A percentile compares a stretch with the other conserved stretches of the same genome.
phyloP scores from a whole-genome alignment of 1,139 yeast species.

The Taphrina flavorubra region DNA sequence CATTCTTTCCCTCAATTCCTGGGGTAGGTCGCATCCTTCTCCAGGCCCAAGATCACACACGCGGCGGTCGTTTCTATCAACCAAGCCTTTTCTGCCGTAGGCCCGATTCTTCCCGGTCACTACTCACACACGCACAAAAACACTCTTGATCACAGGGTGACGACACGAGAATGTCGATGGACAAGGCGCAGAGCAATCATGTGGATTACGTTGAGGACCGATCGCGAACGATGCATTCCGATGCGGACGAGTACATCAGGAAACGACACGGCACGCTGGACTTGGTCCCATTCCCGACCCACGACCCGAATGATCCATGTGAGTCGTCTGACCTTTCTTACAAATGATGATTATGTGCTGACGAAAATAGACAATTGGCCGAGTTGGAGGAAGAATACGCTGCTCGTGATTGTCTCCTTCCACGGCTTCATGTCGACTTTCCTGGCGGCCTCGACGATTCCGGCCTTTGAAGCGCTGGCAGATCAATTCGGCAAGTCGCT shows the following conservation, averaged over 20 bases:
- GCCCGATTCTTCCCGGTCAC: too few relatives aligned
- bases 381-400: slow-evolving; percentile 42
- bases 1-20: too few relatives aligned
- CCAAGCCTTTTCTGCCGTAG: too few relatives aligned
- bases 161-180: not conserved
- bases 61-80: too few relatives aligned
- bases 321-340: not conserved
- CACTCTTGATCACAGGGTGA: too few relatives aligned
- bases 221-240: not conserved
- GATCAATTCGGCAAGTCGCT: slow-evolving; percentile 44
- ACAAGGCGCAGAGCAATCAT: not conserved
- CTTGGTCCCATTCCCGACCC: slow-evolving; percentile 46
- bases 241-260: slow-evolving; percentile 40
- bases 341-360: not conserved
- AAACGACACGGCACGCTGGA: slow-evolving; percentile 46
- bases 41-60: too few relatives aligned
- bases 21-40: too few relatives aligned
- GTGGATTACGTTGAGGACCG: not conserved
- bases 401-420: slow-evolving; percentile 44
- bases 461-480: slow-evolving; percentile 46
- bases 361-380: slow-evolving; percentile 44
- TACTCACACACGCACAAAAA: too few relatives aligned
- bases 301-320: slow-evolving; percentile 45
- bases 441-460: slow-evolving; percentile 46
- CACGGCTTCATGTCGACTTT: slow-evolving; percentile 45